Evolutionary conservation across 345 rosid species (phyloP).

Genomic region (Durio zibethinus): DNA sequence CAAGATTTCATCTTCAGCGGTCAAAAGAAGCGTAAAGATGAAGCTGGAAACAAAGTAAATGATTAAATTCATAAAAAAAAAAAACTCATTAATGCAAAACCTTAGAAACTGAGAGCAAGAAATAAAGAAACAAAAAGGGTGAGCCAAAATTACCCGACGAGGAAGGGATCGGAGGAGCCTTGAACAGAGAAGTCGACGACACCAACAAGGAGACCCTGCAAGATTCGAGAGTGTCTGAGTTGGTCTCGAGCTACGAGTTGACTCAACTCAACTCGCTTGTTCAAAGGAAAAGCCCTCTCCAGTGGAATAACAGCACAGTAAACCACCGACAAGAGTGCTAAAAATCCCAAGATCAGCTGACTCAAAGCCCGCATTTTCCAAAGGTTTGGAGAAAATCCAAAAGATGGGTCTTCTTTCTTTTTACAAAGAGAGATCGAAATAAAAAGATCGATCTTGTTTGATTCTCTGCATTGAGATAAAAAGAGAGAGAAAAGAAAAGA

Average conservation of each 20-base stretch:
- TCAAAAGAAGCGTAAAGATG: neutral
- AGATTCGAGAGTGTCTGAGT: constrained; percentile 65
- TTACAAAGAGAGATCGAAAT: constrained; percentile 12
- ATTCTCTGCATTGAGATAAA: constrained; percentile 31
- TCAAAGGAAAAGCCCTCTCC: constrained; percentile 65
- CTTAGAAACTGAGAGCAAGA: neutral
- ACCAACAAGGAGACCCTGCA: constrained; percentile 51
- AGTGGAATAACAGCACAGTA: constrained; percentile 48
- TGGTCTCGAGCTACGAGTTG: constrained; percentile 67
- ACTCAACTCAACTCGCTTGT: constrained; percentile 43
- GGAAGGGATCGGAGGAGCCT: constrained; percentile 85
- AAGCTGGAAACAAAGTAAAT: neutral
- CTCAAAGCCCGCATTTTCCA: constrained; percentile 29
- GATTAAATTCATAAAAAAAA: neutral
- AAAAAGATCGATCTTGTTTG: constrained; percentile 18
- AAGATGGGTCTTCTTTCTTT: neutral
- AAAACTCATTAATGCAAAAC: no score
- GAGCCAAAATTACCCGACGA: constrained; percentile 56
- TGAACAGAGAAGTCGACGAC: constrained; percentile 64
- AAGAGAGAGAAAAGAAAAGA: constrained; percentile 19
- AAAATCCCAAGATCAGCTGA: constrained; percentile 21
- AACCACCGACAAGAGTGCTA: constrained; percentile 27
- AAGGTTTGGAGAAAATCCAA: constrained; percentile 12
- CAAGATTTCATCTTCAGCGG: neutral
- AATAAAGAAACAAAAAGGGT: neutral